These are phyloP conservation scores for Apophysomyces elegans DNA, from an alignment of 371 early-diverging fungal species.

Conservation along the genomic window DNA sequence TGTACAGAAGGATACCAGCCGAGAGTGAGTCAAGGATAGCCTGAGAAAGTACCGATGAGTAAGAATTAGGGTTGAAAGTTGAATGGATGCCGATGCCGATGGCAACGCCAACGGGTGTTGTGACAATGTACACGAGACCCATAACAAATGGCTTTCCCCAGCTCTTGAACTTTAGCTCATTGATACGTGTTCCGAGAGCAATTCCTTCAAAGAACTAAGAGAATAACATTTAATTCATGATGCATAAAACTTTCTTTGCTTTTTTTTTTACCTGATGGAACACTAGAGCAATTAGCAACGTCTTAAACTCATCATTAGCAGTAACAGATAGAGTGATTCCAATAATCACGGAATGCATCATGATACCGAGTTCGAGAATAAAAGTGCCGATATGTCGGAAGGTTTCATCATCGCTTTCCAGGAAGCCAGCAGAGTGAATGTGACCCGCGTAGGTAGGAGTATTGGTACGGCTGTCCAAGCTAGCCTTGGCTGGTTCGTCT, in stretches of 20 bases:
- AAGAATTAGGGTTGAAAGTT: slow-evolving; percentile 53
- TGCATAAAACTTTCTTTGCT: neutral
- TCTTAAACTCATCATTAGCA: slow-evolving; percentile 63
- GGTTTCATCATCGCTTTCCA: slow-evolving; percentile 33
- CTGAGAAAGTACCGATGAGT: slow-evolving; percentile 36
- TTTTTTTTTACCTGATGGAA: slow-evolving; percentile 77
- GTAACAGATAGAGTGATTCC: slow-evolving; percentile 81
- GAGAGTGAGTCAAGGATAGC: slow-evolving; percentile 56
- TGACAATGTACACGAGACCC: slow-evolving; percentile 53
- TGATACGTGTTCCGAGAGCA: slow-evolving; percentile 58
- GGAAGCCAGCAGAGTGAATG: slow-evolving; percentile 49
- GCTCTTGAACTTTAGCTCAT: slow-evolving; percentile 38
- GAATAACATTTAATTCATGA: neutral
- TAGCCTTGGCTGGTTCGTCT: slow-evolving; percentile 15
- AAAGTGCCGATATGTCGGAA: slow-evolving; percentile 50
- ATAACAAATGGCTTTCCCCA: slow-evolving; percentile 36
- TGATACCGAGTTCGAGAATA: slow-evolving; percentile 84
- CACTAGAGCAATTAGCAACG: slow-evolving; percentile 79
- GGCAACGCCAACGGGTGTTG: slow-evolving; percentile 66
- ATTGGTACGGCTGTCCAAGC: neutral
- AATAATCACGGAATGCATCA: slow-evolving; percentile 87
- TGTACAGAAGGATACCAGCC: slow-evolving; percentile 60
- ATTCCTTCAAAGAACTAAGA: slow-evolving; percentile 59
- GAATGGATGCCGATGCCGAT: slow-evolving; percentile 60
- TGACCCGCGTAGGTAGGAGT: slow-evolving; percentile 25